Percentiles rank a stretch among this genome's conserved stretches.
phyloP scores from a whole-genome alignment of 768 basidiomycete genomes.

The Phaffia tasmanica region DNA sequence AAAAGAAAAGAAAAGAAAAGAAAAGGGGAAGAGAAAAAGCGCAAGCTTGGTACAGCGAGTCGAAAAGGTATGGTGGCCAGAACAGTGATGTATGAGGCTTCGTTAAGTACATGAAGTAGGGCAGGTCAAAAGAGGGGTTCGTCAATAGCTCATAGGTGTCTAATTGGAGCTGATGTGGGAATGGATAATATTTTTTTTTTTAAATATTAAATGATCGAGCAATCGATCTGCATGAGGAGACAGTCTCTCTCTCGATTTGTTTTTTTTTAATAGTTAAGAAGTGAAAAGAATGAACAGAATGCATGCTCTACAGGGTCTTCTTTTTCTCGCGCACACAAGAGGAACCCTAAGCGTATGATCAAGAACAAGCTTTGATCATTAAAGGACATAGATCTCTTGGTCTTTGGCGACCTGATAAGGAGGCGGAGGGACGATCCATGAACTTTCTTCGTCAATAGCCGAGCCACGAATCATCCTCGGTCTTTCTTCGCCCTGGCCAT shows the following conservation, averaged over 20 bases:
- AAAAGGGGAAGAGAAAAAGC: background rate
- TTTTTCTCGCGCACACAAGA: too few species aligned
- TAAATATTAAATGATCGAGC: too few species aligned
- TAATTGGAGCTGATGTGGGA: too few species aligned
- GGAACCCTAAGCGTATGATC: background rate
- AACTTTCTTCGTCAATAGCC: constrained; percentile 16
- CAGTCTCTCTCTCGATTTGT: too few species aligned
- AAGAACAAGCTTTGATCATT: background rate
- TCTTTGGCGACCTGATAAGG: constrained; percentile 8
- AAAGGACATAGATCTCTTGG: constrained; percentile 18
- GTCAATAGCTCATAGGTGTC: too few species aligned
- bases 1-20: background rate
- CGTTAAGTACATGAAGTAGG: background rate
- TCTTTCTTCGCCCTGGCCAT: constrained; percentile 10
- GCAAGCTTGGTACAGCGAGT: background rate
- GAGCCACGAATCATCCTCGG: constrained; percentile 19
- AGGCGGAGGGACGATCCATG: constrained; percentile 22
- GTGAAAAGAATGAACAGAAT: too few species aligned
- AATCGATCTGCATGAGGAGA: too few species aligned
- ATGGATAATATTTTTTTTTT: too few species aligned
- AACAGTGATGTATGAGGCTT: background rate
- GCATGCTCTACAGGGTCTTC: too few species aligned
- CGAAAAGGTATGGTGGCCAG: background rate
- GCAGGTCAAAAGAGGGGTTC: background rate
- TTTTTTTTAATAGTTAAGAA: too few species aligned